Evolutionary conservation across 176 grass and related monocot genomes (phyloP).

Genomic region (Ensete ventricosum): DNA sequence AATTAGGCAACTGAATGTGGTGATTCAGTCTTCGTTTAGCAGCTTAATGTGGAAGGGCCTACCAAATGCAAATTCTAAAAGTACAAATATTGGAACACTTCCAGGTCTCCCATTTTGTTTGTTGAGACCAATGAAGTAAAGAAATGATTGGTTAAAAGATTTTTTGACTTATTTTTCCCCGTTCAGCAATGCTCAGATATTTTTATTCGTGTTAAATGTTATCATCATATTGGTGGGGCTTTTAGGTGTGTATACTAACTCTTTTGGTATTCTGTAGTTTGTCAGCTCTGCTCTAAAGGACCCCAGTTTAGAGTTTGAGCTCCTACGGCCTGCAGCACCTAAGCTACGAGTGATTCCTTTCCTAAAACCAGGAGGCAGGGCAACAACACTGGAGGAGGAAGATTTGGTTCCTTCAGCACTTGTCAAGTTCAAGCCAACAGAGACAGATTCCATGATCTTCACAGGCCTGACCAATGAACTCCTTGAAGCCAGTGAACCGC

Average conservation of each 20-base stretch:
- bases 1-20: no score
- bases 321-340: conserved; percentile 45
- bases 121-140: no score
- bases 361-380: conserved; percentile 33
- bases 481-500: conserved; percentile 51
- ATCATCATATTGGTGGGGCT: not conserved
- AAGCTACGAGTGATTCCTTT: conserved; percentile 48
- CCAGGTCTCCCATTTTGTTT: no score
- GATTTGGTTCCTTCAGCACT: conserved; percentile 64
- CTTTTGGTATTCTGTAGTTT: conserved; percentile 41
- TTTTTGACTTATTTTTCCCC: no score
- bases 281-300: conserved; percentile 63
- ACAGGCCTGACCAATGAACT: conserved; percentile 60
- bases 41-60: no score
- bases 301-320: conserved; percentile 64
- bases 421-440: conserved; percentile 64
- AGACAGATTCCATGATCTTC: conserved; percentile 55
- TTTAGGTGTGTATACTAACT: conserved; percentile 19
- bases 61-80: no score
- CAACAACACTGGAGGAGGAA: conserved; percentile 58
- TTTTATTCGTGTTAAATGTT: not conserved
- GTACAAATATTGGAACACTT: no score
- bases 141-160: no score
- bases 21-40: no score
- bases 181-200: no score